Base-by-base conservation (phyloP, 352 stramenopile species). In the Aphanomyces astaci region DNA sequence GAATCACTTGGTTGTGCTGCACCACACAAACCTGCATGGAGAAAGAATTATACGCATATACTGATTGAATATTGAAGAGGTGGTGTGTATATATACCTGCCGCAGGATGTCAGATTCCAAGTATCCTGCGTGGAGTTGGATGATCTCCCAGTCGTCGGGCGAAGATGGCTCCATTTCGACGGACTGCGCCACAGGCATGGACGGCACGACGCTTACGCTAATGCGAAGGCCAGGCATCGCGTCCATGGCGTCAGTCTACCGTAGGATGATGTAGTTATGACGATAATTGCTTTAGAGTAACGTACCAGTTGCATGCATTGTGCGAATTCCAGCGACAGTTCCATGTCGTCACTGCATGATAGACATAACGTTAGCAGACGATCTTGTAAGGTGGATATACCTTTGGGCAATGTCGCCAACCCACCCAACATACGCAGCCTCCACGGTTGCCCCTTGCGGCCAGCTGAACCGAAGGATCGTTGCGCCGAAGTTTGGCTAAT, bases 91-190 rank as follows among this genome's bases (percentile, higher is more conserved):
- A 31, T 55, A 2, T 72, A 95, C 86, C 84, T 96, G 88, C 28
- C 80, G 79, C 40, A 96, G 69, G 51, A 96, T 76, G 60, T 94
- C 84, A 25, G 74, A 78, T 64, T 96, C 88, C 57, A 96, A 79
- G 36, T 86, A 73, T 2, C 85, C 87, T 0, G 88, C 85, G 67
- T 96, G 87, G 62, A 94, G 63, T 71, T 96, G 87, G 63, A 96
- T 90, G 22, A 96, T 76, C 64, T 96, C 88, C 88, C 88, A 96
- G 72, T 96, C 88, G 69, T 96, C 88, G 1, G 84, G 68, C 2
- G 87, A 93, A 48, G 80, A 85, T 10, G 88, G 88, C 56, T 96
- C 87, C 4, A 96, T 82, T 64, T 90, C 87, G 24, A 96, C 76
- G 39, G 92, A 77, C 7, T 73, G 71, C 27, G 86, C 86, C 49